A percentile compares a stretch with the other conserved stretches of the same genome.
phyloP scores from a whole-genome alignment of 192 early-diverging fungal genomes.

The Helicostylum pulchrum region DNA sequence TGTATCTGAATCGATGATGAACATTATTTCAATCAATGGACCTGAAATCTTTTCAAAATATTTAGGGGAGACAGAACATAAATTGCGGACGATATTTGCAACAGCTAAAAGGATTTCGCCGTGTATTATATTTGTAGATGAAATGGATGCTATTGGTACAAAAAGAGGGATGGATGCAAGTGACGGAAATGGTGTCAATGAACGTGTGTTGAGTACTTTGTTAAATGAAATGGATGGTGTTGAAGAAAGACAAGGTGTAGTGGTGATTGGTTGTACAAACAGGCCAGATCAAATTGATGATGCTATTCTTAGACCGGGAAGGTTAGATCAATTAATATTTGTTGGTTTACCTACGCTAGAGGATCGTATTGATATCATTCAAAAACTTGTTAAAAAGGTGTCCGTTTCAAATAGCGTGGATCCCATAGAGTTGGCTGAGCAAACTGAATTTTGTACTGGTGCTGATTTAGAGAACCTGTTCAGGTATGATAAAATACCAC shows the following conservation, averaged over 20 bases:
- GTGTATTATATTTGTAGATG: slow-evolving; percentile 92
- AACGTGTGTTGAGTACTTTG: slow-evolving; percentile 87
- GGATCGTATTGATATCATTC: slow-evolving; percentile 71
- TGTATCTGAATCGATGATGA: slow-evolving; percentile 71
- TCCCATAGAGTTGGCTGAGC: slow-evolving; percentile 44
- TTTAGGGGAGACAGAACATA: slow-evolving; percentile 86
- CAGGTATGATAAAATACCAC: slow-evolving; percentile 29
- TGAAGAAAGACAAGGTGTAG: slow-evolving; percentile 73
- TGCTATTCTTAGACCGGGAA: slow-evolving; percentile 71
- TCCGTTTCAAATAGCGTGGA: slow-evolving; percentile 52
- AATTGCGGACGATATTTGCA: slow-evolving; percentile 76
- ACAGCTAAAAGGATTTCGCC: slow-evolving; percentile 83
- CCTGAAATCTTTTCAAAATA: slow-evolving; percentile 95
- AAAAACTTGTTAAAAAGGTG: slow-evolving; percentile 57
- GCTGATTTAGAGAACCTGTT: slow-evolving; percentile 72
- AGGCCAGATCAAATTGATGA: slow-evolving; percentile 85
- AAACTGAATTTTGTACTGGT: slow-evolving; percentile 69
- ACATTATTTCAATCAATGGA: slow-evolving; percentile 81
- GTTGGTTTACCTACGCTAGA: slow-evolving; percentile 50
- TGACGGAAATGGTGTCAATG: slow-evolving; percentile 68
- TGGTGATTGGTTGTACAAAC: slow-evolving; percentile 93
- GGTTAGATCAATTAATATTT: slow-evolving; percentile 87
- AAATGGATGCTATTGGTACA: slow-evolving; percentile 89
- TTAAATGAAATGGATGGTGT: slow-evolving; percentile 99
- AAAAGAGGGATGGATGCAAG: slow-evolving; percentile 61